Evolutionary conservation across 2,329 filamentous ascomycete genomes (phyloP).

Genomic region (Phyllosticta citrichinensis): DNA sequence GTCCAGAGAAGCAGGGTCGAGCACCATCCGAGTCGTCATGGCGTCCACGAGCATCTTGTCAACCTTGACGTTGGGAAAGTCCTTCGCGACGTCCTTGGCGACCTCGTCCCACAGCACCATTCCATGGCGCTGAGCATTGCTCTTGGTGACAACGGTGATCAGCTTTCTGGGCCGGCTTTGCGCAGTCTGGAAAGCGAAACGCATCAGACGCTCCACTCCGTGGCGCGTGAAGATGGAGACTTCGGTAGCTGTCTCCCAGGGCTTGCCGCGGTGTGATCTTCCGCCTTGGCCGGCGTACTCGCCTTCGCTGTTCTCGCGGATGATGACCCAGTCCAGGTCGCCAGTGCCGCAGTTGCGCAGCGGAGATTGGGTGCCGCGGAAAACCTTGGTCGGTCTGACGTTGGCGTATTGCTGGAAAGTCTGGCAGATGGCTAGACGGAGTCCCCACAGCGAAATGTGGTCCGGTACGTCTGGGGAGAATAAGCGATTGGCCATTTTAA

Average conservation of each 20-base stretch:
- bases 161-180: conserved; percentile 46
- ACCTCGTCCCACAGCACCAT: conserved; percentile 62
- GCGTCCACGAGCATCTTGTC: conserved; percentile 61
- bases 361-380: conserved; percentile 51
- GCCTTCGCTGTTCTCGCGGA: conserved; percentile 58
- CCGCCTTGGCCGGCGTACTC: conserved; percentile 58
- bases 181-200: conserved; percentile 54
- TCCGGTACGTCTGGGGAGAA: conserved; percentile 39
- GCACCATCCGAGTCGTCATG: conserved; percentile 55
- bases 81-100: conserved; percentile 42
- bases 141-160: conserved; percentile 55
- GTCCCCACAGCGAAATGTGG: conserved; percentile 47
- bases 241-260: conserved; percentile 54
- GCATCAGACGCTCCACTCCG: conserved; percentile 48
- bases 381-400: conserved; percentile 49
- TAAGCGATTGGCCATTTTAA: background rate
- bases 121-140: conserved; percentile 55
- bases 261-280: conserved; percentile 46
- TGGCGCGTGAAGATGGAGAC: conserved; percentile 54
- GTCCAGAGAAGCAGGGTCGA: conserved; percentile 49
- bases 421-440: conserved; percentile 46
- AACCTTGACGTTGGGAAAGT: conserved; percentile 50
- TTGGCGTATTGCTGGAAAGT: conserved; percentile 49
- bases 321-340: conserved; percentile 57
- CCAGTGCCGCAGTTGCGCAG: conserved; percentile 41